Percentiles rank a stretch among this genome's conserved stretches.
Evolutionary conservation across 371 early-diverging fungal species (phyloP).

Genomic region (Phascolomyces articulosus): DNA sequence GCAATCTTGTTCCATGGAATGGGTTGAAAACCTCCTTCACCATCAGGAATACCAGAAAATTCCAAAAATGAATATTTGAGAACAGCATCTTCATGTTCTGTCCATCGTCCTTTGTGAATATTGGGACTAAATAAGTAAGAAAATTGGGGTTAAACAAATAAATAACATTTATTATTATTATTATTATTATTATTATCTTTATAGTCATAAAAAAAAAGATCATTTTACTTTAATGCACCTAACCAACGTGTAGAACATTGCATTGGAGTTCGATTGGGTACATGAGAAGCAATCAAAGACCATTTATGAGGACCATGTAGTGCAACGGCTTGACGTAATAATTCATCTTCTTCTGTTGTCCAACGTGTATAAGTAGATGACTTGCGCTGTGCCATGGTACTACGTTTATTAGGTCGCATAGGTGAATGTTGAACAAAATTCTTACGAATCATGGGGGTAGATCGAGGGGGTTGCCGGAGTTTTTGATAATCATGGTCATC

Average conservation of each 20-base stretch:
- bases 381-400: slow-evolving; percentile 22
- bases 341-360: slow-evolving; percentile 52
- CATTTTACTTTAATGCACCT: slow-evolving; percentile 59
- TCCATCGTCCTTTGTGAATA: slow-evolving; percentile 73
- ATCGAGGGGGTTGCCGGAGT: slow-evolving; percentile 17
- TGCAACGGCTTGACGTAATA: slow-evolving; percentile 45
- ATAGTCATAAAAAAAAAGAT: background rate
- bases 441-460: slow-evolving; percentile 21
- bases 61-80: slow-evolving; percentile 51
- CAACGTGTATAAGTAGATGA: slow-evolving; percentile 53
- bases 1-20: slow-evolving; percentile 70
- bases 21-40: slow-evolving; percentile 51
- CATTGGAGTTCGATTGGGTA: slow-evolving; percentile 68
- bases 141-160: background rate
- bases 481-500: slow-evolving; percentile 11
- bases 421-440: slow-evolving; percentile 28
- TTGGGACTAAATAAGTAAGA: slow-evolving; percentile 37
- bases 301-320: slow-evolving; percentile 63
- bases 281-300: slow-evolving; percentile 64
- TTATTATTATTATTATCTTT: too few relatives aligned
- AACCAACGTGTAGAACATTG: slow-evolving; percentile 74
- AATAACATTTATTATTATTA: too few relatives aligned
- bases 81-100: slow-evolving; percentile 61
- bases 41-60: slow-evolving; percentile 47
- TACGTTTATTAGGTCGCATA: slow-evolving; percentile 31